Base-by-base conservation (phyloP, 1,139 yeast species). In the Arxiozyma slooffiae region DNA sequence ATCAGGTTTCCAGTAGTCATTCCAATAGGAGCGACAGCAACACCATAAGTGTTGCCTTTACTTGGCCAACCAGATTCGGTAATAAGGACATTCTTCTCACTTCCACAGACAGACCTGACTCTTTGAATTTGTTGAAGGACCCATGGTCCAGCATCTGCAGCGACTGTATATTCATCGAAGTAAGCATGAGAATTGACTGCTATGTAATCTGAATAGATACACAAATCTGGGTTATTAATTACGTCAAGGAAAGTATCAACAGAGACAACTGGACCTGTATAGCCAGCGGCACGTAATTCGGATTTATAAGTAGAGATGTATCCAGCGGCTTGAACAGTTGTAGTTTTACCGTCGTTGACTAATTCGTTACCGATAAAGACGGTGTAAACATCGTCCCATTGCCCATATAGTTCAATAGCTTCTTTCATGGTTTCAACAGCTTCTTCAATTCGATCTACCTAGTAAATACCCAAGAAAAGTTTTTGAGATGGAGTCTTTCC, bases 41-140 rank as follows among this genome's bases (percentile, higher is more conserved):
- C 73, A 65, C 88, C 88, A 60, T 72, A 75, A 49, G 79, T 69
- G 57, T 77, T 71, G 67, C 92, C 92, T 61, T 76, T 68, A 46
- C 84, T 78, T 62, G 92, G 94, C 92, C 92, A 85, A 50, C 94
- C 94, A 50, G 88, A 77, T 71, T 85, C 94, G 47, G 85, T 79
- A 60, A 84, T 79, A 59, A 82, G 68, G 47, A 82, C 78, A 39
- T 67, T 59, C 68, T 84, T 82, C 50, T 68, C 60, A 60, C 78
- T 76, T 60, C 80, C 80, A 75, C 92, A 85, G 46, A 80, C 81
- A 57, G 77, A 68, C 69, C 77, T 74, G 61, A 84, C 85, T 66
- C 79, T 74, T 61, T 80, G 74, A 63, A 85, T 81, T 71, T 83
- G 89, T 56, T 72, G 64, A 61, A 78, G 63, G 59, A 84, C 74